A percentile compares a stretch with the other conserved stretches of the same genome.
Conservation (phyloP, 83 land plant genomes). For the Diphasiastrum complanatum region DNA sequence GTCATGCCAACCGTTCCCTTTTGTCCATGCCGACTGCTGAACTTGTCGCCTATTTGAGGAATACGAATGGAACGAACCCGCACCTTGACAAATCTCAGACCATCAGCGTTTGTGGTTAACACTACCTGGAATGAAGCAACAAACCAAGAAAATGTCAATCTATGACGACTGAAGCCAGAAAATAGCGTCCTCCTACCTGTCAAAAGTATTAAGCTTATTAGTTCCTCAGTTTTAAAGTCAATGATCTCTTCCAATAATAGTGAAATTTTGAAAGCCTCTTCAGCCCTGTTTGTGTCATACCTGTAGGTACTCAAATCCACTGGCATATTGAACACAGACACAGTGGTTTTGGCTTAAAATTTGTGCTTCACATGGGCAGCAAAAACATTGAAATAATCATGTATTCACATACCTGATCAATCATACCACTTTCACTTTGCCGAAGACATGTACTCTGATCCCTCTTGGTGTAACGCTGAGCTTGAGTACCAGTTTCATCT, state of each 20-base stretch:
- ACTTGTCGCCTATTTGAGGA: conserved; percentile 99
- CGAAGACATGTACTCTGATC: conserved; percentile 94
- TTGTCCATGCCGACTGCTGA: conserved; percentile 98
- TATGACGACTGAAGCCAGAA: not conserved
- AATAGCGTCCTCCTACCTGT: not conserved
- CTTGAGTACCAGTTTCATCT: conserved; percentile 79
- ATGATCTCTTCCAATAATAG: too few relatives aligned
- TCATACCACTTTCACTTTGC: conserved; percentile 98
- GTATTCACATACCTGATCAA: conserved; percentile 60
- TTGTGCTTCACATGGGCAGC: not conserved
- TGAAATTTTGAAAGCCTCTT: too few relatives aligned
- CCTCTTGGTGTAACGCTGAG: conserved; percentile 68
- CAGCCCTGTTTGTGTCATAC: too few relatives aligned
- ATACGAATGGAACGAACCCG: conserved; percentile 88
- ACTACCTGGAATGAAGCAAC: conserved; percentile 48
- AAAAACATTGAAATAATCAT: not conserved
- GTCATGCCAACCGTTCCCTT: conserved; percentile 99
- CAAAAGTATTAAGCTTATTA: not conserved
- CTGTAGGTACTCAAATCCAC: too few relatives aligned
- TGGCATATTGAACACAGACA: too few relatives aligned
- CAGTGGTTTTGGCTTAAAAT: too few relatives aligned
- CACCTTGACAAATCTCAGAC: conserved; percentile 85
- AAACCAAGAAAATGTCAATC: not conserved
- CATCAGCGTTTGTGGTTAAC: conserved; percentile 94
- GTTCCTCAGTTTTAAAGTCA: not conserved